A percentile compares a stretch with the other conserved stretches of the same genome.
Evolutionary conservation across 2,329 filamentous ascomycete species (phyloP).

Genomic region (Chrysoporthe puriensis): DNA sequence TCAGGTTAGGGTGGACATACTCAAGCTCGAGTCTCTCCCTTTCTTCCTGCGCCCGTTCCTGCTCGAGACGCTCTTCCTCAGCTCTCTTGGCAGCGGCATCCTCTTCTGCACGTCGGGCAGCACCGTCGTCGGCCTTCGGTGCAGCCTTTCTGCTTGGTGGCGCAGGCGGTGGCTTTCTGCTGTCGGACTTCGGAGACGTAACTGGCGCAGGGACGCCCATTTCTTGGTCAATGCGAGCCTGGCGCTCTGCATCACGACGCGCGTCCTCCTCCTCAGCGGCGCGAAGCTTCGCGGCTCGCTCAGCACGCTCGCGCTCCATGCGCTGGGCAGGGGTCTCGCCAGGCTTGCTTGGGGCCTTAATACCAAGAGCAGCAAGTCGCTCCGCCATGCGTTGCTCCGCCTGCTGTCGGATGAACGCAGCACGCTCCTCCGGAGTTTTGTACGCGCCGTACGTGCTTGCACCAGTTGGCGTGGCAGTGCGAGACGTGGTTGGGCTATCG

Average conservation of each 20-base stretch:
- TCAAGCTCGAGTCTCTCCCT: conserved; percentile 76
- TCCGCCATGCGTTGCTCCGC: conserved; percentile 97
- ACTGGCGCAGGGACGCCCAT: conserved; percentile 62
- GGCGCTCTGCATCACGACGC: conserved; percentile 83
- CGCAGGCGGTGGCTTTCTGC: conserved; percentile 69
- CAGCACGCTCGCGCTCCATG: conserved; percentile 83
- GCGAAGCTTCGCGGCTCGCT: conserved; percentile 82
- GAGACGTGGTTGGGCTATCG: conserved; percentile 58
- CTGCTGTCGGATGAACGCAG: conserved; percentile 95
- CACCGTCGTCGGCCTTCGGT: conserved; percentile 63
- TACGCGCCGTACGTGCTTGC: conserved; percentile 79
- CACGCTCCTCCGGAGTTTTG: conserved; percentile 89
- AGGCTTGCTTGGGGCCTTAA: conserved; percentile 79
- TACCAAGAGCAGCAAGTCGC: conserved; percentile 87
- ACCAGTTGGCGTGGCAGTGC: conserved; percentile 55
- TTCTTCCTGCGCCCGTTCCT: conserved; percentile 77
- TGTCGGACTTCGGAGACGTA: conserved; percentile 47
- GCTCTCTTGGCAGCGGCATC: conserved; percentile 60
- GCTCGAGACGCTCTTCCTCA: conserved; percentile 67
- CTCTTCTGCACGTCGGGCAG: conserved; percentile 61
- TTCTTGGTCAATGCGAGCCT: conserved; percentile 81
- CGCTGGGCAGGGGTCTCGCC: conserved; percentile 83
- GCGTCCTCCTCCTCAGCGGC: conserved; percentile 95
- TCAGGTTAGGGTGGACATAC: conserved; percentile 60
- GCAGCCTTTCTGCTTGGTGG: conserved; percentile 76